Conservation (phyloP, 495 filamentous ascomycete species). For the Hyaloscypha finlandica region DNA sequence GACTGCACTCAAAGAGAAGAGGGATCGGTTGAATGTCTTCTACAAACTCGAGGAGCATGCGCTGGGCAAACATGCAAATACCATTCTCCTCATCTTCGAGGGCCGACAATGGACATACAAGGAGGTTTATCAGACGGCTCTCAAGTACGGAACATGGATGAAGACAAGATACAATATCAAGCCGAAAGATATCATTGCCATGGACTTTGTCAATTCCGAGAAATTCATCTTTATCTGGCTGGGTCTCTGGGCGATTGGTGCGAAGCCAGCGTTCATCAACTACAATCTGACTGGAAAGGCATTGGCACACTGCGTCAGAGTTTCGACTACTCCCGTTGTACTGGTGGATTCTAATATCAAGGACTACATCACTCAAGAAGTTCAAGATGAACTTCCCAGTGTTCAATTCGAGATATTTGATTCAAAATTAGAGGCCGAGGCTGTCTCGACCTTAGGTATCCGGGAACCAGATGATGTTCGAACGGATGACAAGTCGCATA, state of each 20-base stretch:
- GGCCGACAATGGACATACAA: conserved; percentile 77
- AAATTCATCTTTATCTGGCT: conserved; percentile 82
- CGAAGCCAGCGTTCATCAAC: conserved; percentile 90
- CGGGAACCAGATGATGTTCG: conserved; percentile 66
- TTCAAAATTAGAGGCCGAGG: conserved; percentile 62
- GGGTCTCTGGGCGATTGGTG: conserved; percentile 87
- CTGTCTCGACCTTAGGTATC: conserved; percentile 54
- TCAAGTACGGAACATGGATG: conserved; percentile 85
- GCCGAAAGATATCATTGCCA: conserved; percentile 78
- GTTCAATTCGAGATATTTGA: conserved; percentile 65
- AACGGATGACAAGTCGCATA: conserved; percentile 46
- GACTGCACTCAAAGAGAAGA: conserved; percentile 43
- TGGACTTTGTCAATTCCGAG: conserved; percentile 87
- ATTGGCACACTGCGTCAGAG: conserved; percentile 75
- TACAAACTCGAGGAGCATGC: conserved; percentile 77
- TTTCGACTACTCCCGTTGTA: conserved; percentile 68
- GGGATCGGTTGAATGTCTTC: conserved; percentile 72
- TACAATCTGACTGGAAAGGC: conserved; percentile 81
- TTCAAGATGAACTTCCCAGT: conserved; percentile 41
- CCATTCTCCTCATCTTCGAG: conserved; percentile 71
- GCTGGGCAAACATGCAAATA: conserved; percentile 53
- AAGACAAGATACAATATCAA: conserved; percentile 68
- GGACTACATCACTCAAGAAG: conserved; percentile 46
- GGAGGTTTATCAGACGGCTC: conserved; percentile 71
- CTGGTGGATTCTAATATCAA: conserved; percentile 73